A percentile compares a stretch with the other conserved stretches of the same genome.
These are phyloP conservation scores for Catunica adiposa DNA, from an alignment of 2,329 filamentous ascomycete genomes.

Conservation along the genomic window DNA sequence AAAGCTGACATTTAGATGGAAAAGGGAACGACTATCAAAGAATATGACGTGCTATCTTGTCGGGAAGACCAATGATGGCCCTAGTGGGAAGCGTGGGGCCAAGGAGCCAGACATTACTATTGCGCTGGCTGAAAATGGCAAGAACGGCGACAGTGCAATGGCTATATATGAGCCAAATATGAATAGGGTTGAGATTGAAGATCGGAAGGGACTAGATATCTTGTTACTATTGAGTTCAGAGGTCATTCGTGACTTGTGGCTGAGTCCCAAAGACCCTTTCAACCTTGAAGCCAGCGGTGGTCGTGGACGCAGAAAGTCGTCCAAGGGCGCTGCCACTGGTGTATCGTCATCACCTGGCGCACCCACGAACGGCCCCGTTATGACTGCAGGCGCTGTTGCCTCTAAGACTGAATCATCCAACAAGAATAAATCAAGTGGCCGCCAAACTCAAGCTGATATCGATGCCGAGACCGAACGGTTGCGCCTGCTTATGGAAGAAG, in stretches of 20 bases:
- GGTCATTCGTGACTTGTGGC: slow-evolving; percentile 48
- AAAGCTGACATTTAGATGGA: slow-evolving; percentile 74
- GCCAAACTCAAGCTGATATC: slow-evolving; percentile 28
- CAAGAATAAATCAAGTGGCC: slow-evolving; percentile 23
- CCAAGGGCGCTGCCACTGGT: slow-evolving; percentile 11
- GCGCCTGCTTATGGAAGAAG: slow-evolving; percentile 36
- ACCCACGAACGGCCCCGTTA: slow-evolving; percentile 8
- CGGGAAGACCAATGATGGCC: slow-evolving; percentile 48
- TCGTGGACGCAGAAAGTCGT: slow-evolving; percentile 23
- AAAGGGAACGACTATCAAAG: slow-evolving; percentile 54
- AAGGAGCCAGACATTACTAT: slow-evolving; percentile 92
- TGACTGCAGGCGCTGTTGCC: slow-evolving; percentile 5
- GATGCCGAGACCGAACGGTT: slow-evolving; percentile 68
- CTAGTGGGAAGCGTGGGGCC: slow-evolving; percentile 51
- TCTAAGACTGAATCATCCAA: slow-evolving; percentile 33
- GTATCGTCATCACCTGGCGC: slow-evolving; percentile 13
- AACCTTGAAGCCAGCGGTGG: slow-evolving; percentile 52
- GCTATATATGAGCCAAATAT: slow-evolving; percentile 91
- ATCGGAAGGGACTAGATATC: slow-evolving; percentile 82
- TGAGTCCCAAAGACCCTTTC: slow-evolving; percentile 45
- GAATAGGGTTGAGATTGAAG: slow-evolving; percentile 77
- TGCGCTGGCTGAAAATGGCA: slow-evolving; percentile 63
- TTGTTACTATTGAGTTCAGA: slow-evolving; percentile 50
- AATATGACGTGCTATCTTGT: slow-evolving; percentile 76
- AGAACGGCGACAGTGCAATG: slow-evolving; percentile 40